Evolutionary conservation across 2,329 filamentous ascomycete genomes (phyloP), one percentile per base, ranked within the genome.

Genomic region (Simplicillium aogashimaense): DNA sequence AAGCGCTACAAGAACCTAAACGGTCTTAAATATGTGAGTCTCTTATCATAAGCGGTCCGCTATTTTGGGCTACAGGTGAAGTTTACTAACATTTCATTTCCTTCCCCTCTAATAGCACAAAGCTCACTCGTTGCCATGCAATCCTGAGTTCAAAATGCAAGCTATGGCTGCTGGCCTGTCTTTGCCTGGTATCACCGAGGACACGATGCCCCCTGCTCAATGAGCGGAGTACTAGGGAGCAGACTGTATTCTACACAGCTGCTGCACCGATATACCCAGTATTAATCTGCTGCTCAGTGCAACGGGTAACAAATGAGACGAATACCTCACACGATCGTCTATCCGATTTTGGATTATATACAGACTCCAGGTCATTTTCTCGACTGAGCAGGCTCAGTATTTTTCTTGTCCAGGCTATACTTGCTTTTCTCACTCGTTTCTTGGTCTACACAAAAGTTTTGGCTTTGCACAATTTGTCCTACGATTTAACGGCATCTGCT

Each of bases 1-100:
- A 98, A 98, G 70, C 84, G 92, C 39, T 98, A 98, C 68, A 98
- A 98, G 79, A 98, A 98, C 57, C 64, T 98, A 45, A 98, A 98
- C 63, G 92, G 92, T 7, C 76, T 98, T 46, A 98, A 98, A 78
- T 98, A 98, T 58, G 78, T 82, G 64, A 63, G 77, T 65, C 31
- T 10, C 25, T 6, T 25, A n/a, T n/a, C n/a, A n/a, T n/a, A n/a
- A n/a, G 9, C 11, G 13, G 3, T 7, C 7, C 15, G 14, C 13
- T 10, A 15, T 18, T 13, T 17, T 11, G 14, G 15, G 15, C 11
- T 15, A 2, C 18, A 13, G 10, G 12, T 8, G n/a, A 25, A 9
- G 6, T 43, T 36, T 36, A 43, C 63, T 69, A 50, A 72, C 54
- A 44, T 14, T 20, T 11, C 17, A 28, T 45, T 9, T 25, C 20